phyloP scores from a whole-genome alignment of 2,329 filamentous ascomycete species.

The Penicillium sp. region DNA sequence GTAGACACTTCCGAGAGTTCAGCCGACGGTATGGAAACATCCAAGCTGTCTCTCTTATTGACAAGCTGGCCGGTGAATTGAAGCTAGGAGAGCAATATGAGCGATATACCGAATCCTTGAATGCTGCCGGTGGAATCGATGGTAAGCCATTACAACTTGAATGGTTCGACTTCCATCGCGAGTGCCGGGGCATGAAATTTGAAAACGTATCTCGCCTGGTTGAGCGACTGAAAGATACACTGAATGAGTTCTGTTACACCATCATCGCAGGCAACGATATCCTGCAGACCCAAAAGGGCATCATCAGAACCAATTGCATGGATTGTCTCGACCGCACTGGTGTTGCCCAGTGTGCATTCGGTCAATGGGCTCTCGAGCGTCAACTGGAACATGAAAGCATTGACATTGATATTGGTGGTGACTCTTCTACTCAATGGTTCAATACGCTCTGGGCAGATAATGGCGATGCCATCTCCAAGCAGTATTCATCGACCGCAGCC shows the following conservation, averaged over 20 bases:
- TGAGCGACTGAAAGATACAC: conserved; percentile 62
- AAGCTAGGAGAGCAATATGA: conserved; percentile 77
- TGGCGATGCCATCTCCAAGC: conserved; percentile 89
- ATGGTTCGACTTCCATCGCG: conserved; percentile 96
- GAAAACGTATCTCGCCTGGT: conserved; percentile 86
- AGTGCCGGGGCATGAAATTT: conserved; percentile 95
- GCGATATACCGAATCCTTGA: conserved; percentile 63
- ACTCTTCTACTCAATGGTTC: conserved; percentile 86
- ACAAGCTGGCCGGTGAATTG: conserved; percentile 80
- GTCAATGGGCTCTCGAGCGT: conserved; percentile 72
- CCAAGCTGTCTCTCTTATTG: conserved; percentile 79
- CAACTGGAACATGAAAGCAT: conserved; percentile 76
- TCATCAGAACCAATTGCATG: conserved; percentile 97
- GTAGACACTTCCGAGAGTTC: conserved; percentile 72
- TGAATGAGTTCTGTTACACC: conserved; percentile 71
- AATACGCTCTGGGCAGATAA: conserved; percentile 98
- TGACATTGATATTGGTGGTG: conserved; percentile 68
- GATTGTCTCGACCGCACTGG: conserved; percentile 96
- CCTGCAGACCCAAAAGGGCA: conserved; percentile 61
- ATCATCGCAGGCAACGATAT: conserved; percentile 50
- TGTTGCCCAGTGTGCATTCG: conserved; percentile 90
- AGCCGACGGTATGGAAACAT: conserved; percentile 68
- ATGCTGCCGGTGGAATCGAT: conserved; percentile 57
- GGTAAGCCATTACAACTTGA: conserved; percentile 65
- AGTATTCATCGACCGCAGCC: conserved; percentile 92